A percentile compares a stretch with the other conserved stretches of the same genome.
phyloP scores from a whole-genome alignment of 2,329 filamentous ascomycete species.

The Aspergillus pseudoviridinutans region DNA sequence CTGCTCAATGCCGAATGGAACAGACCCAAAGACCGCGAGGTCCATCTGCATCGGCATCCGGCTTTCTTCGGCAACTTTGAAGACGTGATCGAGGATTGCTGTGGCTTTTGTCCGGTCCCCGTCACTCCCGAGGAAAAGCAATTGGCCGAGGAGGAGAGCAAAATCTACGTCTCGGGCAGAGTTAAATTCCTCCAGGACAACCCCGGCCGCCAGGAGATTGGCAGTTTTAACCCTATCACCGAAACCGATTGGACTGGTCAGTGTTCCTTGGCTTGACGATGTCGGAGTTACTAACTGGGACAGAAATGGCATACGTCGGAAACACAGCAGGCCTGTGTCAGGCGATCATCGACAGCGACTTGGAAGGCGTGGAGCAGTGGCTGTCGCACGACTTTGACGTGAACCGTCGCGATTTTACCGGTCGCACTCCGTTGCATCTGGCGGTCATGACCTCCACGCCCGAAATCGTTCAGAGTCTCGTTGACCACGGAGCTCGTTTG shows the following conservation, averaged over 20 bases:
- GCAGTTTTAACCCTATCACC: constrained; percentile 74
- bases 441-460: constrained; percentile 66
- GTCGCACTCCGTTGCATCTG: constrained; percentile 73
- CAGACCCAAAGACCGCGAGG: constrained; percentile 66
- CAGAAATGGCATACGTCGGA: constrained; percentile 83
- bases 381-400: constrained; percentile 65
- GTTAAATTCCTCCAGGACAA: constrained; percentile 75
- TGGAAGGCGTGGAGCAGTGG: constrained; percentile 69
- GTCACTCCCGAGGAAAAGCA: constrained; percentile 68
- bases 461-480: constrained; percentile 66
- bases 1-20: constrained; percentile 88
- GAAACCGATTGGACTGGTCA: constrained; percentile 72
- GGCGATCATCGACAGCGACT: constrained; percentile 71
- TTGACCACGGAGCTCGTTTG: constrained; percentile 68
- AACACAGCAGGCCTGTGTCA: constrained; percentile 74
- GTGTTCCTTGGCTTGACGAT: background rate
- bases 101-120: constrained; percentile 70
- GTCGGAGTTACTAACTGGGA: background rate
- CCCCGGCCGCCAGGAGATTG: constrained; percentile 70
- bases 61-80: constrained; percentile 75
- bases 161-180: constrained; percentile 71
- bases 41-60: constrained; percentile 77
- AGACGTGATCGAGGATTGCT: constrained; percentile 77
- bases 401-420: constrained; percentile 72
- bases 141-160: constrained; percentile 65